phyloP scores from a whole-genome alignment of 2,329 filamentous ascomycete species.

The Penicillium concentricum region DNA sequence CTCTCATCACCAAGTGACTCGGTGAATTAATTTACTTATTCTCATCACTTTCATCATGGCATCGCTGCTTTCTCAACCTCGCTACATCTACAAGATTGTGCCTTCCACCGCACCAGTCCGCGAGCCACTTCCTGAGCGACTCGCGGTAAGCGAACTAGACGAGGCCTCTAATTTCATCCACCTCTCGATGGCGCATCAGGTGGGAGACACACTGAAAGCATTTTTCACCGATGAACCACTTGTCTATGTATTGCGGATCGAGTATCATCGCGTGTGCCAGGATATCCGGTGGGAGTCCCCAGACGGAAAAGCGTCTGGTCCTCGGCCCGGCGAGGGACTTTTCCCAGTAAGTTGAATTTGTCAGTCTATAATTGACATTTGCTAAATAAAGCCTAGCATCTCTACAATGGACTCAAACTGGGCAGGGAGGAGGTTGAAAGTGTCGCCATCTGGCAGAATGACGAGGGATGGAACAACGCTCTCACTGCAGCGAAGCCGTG shows the following conservation, averaged over 20 bases:
- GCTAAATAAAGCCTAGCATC: constrained; percentile 27
- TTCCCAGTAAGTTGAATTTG: constrained; percentile 38
- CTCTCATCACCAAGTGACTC: neutral
- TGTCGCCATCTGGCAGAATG: constrained; percentile 38
- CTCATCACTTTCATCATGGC: constrained; percentile 12
- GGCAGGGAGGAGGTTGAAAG: constrained; percentile 41
- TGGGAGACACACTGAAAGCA: constrained; percentile 38
- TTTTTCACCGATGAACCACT: constrained; percentile 40
- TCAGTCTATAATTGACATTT: neutral
- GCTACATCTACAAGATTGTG: constrained; percentile 41
- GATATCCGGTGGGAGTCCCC: constrained; percentile 40
- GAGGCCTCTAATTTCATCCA: constrained; percentile 39
- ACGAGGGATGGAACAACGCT: constrained; percentile 38
- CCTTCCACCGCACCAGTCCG: constrained; percentile 36
- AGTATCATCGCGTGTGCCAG: constrained; percentile 28
- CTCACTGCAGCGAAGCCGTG: constrained; percentile 35
- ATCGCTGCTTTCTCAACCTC: constrained; percentile 21
- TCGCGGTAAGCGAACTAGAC: constrained; percentile 40
- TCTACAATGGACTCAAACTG: constrained; percentile 40
- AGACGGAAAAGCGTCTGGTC: constrained; percentile 37
- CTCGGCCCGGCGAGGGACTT: constrained; percentile 38
- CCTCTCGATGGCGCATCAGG: constrained; percentile 38
- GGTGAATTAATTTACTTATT: neutral
- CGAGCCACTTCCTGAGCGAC: constrained; percentile 36
- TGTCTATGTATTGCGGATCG: constrained; percentile 40